These are phyloP conservation scores for Thelonectria blattea DNA, from an alignment of 2,329 filamentous ascomycete species.

Conservation along the genomic window DNA sequence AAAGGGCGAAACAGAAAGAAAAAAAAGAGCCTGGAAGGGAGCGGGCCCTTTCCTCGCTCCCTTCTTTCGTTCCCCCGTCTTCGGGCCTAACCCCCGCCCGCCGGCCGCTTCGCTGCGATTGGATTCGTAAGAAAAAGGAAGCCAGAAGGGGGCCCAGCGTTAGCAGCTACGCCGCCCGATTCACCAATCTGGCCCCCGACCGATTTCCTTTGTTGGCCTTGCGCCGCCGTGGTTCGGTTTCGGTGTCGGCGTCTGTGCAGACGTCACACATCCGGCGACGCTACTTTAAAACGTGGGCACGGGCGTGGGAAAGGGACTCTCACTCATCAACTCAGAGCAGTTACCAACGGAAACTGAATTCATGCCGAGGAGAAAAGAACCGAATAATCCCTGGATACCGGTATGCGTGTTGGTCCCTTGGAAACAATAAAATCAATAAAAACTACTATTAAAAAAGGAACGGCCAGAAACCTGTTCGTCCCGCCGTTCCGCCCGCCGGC, in stretches of 20 bases:
- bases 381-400: background rate
- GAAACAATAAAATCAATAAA: background rate
- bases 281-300: background rate
- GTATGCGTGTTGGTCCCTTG: background rate
- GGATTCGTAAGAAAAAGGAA: too few relatives aligned
- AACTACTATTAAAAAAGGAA: background rate
- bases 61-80: background rate
- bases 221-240: background rate
- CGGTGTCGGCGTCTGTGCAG: background rate
- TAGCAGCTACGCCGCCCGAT: background rate
- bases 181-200: constrained; percentile 1
- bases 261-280: background rate
- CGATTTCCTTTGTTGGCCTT: background rate
- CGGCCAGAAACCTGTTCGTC: background rate
- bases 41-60: background rate
- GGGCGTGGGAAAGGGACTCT: too few relatives aligned
- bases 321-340: too few relatives aligned
- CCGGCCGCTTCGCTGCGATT: background rate
- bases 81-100: background rate
- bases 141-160: background rate
- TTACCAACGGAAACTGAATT: too few relatives aligned
- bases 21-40: background rate
- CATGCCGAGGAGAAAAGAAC: background rate
- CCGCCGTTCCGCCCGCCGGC: constrained; percentile 8
- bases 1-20: background rate